A percentile compares a stretch with the other conserved stretches of the same genome.
phyloP scores from a whole-genome alignment of 192 early-diverging fungal species.

The Mortierella hygrophila region DNA sequence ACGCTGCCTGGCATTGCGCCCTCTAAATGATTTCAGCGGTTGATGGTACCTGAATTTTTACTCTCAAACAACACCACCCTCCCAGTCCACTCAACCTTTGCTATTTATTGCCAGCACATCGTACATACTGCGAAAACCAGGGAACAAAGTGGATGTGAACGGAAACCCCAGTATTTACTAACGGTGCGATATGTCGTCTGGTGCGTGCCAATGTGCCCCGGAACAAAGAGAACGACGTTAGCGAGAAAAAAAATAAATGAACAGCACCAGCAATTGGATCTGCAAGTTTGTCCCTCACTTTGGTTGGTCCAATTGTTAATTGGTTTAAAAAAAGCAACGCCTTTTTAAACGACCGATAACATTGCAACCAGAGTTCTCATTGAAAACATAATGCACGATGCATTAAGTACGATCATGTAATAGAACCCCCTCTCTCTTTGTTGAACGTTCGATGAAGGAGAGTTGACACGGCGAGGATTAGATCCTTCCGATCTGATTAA shows the following conservation, averaged over 20 bases:
- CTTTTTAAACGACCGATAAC: background rate
- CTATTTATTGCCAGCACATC: background rate
- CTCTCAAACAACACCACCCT: background rate
- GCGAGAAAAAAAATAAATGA: too few relatives aligned
- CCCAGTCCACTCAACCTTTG: background rate
- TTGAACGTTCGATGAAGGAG: background rate
- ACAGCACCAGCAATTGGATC: background rate
- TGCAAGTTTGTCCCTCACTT: background rate
- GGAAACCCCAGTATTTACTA: background rate
- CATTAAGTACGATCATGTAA: background rate
- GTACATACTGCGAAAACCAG: background rate
- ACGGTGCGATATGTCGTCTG: background rate
- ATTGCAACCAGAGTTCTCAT: background rate
- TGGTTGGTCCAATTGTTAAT: constrained; percentile 9
- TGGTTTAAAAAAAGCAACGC: background rate
- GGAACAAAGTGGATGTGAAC: background rate
- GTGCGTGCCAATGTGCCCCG: background rate
- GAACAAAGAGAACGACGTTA: background rate
- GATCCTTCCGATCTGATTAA: background rate
- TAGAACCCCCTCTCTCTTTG: background rate
- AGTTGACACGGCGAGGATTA: background rate
- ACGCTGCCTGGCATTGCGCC: background rate
- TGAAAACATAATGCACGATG: background rate
- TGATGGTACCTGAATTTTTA: background rate
- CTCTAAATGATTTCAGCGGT: background rate